Conservation (phyloP, 1,284 basidiomycete genomes). For the Leccinum pachyderme region DNA sequence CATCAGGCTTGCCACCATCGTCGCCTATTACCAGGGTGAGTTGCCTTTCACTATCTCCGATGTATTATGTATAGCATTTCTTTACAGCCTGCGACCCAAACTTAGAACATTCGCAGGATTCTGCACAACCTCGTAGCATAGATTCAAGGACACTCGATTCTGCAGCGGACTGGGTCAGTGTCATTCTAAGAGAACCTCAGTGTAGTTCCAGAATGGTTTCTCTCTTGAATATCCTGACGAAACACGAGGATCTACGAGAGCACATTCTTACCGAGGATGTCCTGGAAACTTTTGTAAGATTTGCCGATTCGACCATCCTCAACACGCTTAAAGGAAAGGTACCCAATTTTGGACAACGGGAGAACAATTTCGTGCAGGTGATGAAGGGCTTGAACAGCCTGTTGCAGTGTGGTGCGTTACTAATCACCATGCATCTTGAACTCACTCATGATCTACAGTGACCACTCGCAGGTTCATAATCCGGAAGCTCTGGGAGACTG, state of each 20-base stretch:
- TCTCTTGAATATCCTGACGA: constrained; percentile 21
- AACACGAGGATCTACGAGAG: constrained; percentile 12
- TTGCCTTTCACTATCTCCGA: constrained; percentile 2
- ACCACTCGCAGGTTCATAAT: constrained; percentile 7
- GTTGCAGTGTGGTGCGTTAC: constrained; percentile 18
- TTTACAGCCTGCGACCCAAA: constrained; percentile 10
- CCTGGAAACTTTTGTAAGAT: constrained; percentile 11
- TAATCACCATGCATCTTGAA: not conserved
- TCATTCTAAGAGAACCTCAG: constrained; percentile 11
- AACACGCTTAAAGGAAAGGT: not conserved
- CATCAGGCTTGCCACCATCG: constrained; percentile 19
- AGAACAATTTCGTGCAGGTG: constrained; percentile 15
- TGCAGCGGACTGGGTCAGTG: constrained; percentile 6
- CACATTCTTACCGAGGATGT: constrained; percentile 15
- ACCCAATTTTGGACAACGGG: not conserved
- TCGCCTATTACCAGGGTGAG: constrained; percentile 25
- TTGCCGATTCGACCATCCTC: constrained; percentile 14
- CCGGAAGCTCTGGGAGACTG: constrained; percentile 7
- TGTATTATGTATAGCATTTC: not conserved
- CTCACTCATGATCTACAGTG: constrained; percentile 9
- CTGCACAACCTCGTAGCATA: not conserved
- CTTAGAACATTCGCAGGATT: not conserved
- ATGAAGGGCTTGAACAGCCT: constrained; percentile 26
- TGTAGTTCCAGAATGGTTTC: constrained; percentile 23
- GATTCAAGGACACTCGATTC: not conserved